Percentiles rank a stretch among this genome's conserved stretches.
Evolutionary conservation across 2,329 filamentous ascomycete species (phyloP).

Genomic region (Pyrenochaeta sp.): DNA sequence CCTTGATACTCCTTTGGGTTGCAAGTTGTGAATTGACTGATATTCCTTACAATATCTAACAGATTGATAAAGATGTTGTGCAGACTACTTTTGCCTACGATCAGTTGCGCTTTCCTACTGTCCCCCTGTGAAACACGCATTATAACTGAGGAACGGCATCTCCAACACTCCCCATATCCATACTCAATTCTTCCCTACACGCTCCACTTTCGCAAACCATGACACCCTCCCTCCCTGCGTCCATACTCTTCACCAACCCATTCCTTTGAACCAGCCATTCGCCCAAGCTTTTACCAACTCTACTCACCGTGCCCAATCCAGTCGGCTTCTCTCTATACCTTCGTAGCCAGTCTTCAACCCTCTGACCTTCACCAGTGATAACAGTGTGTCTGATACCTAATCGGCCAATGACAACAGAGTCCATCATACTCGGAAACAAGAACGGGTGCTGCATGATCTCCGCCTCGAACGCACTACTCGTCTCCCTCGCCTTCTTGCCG

Average conservation of each 20-base stretch:
- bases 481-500: conserved; percentile 71
- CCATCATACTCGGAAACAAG: conserved; percentile 83
- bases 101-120: background rate
- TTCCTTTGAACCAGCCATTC: conserved; percentile 63
- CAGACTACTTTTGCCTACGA: background rate
- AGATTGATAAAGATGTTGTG: too few species aligned
- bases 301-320: conserved; percentile 41
- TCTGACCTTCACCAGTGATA: conserved; percentile 59
- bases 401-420: conserved; percentile 75
- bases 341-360: conserved; percentile 52
- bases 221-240: conserved; percentile 47
- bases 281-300: conserved; percentile 44
- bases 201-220: conserved; percentile 50
- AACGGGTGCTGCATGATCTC: conserved; percentile 94
- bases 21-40: too few species aligned
- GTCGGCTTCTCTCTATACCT: conserved; percentile 53
- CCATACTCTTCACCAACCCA: conserved; percentile 53
- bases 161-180: conserved; percentile 40
- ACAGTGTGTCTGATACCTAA: conserved; percentile 72
- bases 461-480: conserved; percentile 84
- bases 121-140: background rate
- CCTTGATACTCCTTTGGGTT: too few species aligned
- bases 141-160: conserved; percentile 23
- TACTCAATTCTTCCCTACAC: conserved; percentile 55
- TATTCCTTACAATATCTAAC: too few species aligned